Evolutionary conservation across 805 yeast genomes (phyloP).

Genomic region (Metschnikowia corniflorae): DNA sequence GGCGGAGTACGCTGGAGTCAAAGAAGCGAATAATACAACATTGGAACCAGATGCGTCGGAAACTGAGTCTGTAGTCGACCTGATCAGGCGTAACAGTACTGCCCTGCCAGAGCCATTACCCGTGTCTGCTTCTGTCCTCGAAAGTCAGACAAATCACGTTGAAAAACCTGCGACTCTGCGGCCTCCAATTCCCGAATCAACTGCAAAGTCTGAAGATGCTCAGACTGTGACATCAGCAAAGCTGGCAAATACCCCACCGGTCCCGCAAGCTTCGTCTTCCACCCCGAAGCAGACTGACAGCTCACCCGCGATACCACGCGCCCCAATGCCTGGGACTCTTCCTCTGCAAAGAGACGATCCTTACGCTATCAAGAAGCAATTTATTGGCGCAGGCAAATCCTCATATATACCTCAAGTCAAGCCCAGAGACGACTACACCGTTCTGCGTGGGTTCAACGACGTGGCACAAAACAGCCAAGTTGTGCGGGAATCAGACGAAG

Average conservation of each 20-base stretch:
- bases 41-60: not conserved
- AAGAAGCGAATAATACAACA: not conserved
- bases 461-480: conserved; percentile 18
- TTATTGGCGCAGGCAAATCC: conserved; percentile 54
- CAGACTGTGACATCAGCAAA: not conserved
- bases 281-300: not conserved
- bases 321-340: conserved; percentile 20
- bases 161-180: not conserved
- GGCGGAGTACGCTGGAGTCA: not conserved
- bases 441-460: conserved; percentile 30
- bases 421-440: conserved; percentile 36
- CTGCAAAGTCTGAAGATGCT: not conserved
- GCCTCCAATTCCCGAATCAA: not conserved
- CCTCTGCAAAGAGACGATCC: conserved; percentile 41
- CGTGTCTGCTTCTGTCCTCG: conserved; percentile 5
- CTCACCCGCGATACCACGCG: conserved; percentile 7
- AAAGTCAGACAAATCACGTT: conserved; percentile 5
- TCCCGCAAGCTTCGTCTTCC: not conserved
- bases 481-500: conserved; percentile 11
- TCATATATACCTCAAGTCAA: conserved; percentile 52
- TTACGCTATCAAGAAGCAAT: conserved; percentile 51
- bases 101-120: conserved; percentile 1
- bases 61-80: not conserved
- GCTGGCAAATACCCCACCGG: not conserved
- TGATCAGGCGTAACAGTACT: not conserved